A percentile compares a stretch with the other conserved stretches of the same genome.
These are phyloP conservation scores for Schizosaccharomyces osmophilus DNA, from an alignment of 805 yeast genomes.

Conservation along the genomic window DNA sequence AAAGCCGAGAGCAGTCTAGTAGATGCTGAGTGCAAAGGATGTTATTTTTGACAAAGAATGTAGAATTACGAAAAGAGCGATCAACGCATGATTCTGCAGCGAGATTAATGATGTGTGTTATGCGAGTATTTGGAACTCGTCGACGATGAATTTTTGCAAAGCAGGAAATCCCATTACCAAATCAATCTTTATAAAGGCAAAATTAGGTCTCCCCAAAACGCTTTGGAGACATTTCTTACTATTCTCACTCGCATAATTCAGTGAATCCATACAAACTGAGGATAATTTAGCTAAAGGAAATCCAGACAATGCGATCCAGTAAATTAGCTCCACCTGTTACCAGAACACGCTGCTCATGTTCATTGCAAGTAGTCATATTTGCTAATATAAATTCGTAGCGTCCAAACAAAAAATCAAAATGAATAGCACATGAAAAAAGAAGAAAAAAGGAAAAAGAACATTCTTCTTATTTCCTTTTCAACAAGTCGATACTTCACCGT, in stretches of 20 bases:
- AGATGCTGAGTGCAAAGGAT: neutral
- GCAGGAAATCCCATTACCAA: neutral
- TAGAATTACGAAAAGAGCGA: neutral
- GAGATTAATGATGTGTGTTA: neutral
- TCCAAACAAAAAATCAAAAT: no score
- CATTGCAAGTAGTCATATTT: neutral
- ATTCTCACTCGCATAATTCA: neutral
- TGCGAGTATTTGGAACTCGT: neutral
- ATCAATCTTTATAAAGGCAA: neutral
- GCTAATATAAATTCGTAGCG: no score
- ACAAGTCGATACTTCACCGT: no score
- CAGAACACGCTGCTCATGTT: neutral
- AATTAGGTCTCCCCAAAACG: neutral
- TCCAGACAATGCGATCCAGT: neutral
- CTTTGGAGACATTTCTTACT: neutral
- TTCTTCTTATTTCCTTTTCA: no score
- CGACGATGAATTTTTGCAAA: neutral
- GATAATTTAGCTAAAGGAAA: neutral
- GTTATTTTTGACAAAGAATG: neutral
- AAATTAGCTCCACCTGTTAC: neutral
- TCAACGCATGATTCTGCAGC: neutral
- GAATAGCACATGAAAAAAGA: no score
- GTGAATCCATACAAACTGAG: neutral
- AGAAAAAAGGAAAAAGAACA: no score
- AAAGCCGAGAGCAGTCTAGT: neutral